These are phyloP conservation scores for Chloranthus sessilifolius DNA, from an alignment of 164 flowering plant genomes.

Conservation along the genomic window DNA sequence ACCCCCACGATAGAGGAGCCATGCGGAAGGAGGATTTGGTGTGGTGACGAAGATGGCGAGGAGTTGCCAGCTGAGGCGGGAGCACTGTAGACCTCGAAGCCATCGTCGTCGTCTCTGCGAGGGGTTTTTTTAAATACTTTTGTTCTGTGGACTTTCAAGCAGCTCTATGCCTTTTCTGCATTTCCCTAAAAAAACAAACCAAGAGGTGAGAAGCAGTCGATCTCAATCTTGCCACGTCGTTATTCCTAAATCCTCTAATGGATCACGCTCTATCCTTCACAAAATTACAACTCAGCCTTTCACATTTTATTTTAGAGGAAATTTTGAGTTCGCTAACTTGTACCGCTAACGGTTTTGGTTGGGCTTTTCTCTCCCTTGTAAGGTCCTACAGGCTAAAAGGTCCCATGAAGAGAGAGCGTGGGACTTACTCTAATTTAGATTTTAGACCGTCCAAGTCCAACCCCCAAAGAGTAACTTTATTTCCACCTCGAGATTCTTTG, in stretches of 20 bases:
- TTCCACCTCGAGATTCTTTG: too few relatives aligned
- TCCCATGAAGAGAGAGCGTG: too few relatives aligned
- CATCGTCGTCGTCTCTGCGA: conserved; percentile 15
- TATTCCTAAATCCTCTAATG: conserved; percentile 9
- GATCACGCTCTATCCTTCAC: conserved; percentile 13
- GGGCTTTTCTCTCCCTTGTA: too few relatives aligned
- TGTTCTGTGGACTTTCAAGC: neutral
- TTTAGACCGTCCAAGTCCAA: too few relatives aligned
- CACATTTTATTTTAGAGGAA: too few relatives aligned
- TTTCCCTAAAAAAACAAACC: neutral
- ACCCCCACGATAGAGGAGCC: conserved; percentile 31
- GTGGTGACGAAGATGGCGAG: conserved; percentile 13
- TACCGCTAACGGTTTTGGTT: too few relatives aligned
- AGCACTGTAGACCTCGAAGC: conserved; percentile 28
- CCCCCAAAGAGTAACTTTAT: too few relatives aligned
- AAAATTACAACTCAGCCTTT: conserved; percentile 13
- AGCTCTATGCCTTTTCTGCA: neutral
- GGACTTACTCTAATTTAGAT: too few relatives aligned
- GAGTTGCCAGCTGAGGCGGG: conserved; percentile 31
- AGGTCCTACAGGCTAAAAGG: too few relatives aligned
- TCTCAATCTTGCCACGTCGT: conserved; percentile 40
- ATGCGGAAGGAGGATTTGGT: conserved; percentile 5
- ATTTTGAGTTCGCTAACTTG: too few relatives aligned
- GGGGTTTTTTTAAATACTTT: neutral
- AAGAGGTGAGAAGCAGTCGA: conserved; percentile 18